Base-by-base conservation (phyloP, 2,329 filamentous ascomycete species). In the Talaromyces islandicus region DNA sequence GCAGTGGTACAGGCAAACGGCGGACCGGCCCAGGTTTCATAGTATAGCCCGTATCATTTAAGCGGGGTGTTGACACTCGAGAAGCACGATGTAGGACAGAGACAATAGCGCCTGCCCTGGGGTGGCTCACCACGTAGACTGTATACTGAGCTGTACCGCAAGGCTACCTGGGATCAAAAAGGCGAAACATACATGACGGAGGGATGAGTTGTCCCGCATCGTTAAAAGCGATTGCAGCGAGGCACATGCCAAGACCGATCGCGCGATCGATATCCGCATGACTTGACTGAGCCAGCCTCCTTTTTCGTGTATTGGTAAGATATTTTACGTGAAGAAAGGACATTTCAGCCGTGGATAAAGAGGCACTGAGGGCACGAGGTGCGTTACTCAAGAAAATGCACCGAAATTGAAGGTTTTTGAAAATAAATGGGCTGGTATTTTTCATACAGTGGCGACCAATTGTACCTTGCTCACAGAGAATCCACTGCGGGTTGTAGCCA, bases 161-260 rank as follows among this genome's bases (percentile, higher is more conserved):
- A 61, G 53, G 52, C 46, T 56, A 24, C 35, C 19, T 27, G 41
- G 43, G 55, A 51, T 52, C 46, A 30, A 59, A 54, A 46, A 51
- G 54, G 55, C 21, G 32, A 59, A 24, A 54, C 27, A 57, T 17
- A 46, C 52, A 50, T 46, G 48, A 59, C 53, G 57, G 27, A 57
- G 41, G 57, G 50, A 60, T 69, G 64, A 52, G 65, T 59, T 69
- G 66, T 61, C 64, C 64, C 56, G 52, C n/a, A 55, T 50, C 58
- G 32, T 64, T 53, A 54, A 32, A 46, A 46, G 11, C 43, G 19
- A 46, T 24, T 43, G 17, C 41, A 21, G 17, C 41, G 9, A 43
- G 41, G 6, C 35, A 38, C 35, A 38, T 38, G 35, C 35, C 35
- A 38, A 38, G 35, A 38, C 35, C 35, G 35, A 38, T 24, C 48